Evolutionary conservation across 1,284 basidiomycete genomes (phyloP).

Genomic region (Tilletiaria anomala): DNA sequence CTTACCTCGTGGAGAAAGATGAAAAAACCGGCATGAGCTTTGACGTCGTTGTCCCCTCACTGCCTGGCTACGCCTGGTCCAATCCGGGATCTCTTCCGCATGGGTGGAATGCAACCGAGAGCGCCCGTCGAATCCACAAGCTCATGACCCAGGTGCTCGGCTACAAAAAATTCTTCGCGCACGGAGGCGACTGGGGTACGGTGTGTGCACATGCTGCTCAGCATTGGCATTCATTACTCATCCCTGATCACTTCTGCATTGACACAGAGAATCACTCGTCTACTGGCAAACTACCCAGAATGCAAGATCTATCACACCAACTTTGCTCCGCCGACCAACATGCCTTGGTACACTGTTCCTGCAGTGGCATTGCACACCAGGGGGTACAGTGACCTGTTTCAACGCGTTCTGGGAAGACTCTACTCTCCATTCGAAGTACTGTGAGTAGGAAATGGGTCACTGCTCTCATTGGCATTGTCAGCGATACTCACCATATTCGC

Average conservation of each 20-base stretch:
- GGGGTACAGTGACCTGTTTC: too few species aligned
- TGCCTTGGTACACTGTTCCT: slow-evolving; percentile 10
- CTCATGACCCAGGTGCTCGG: slow-evolving; percentile 22
- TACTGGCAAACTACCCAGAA: slow-evolving; percentile 11
- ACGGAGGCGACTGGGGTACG: slow-evolving; percentile 28
- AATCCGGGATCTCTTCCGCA: too few species aligned
- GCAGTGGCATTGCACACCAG: too few species aligned
- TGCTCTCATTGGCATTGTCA: too few species aligned
- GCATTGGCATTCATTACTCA: too few species aligned
- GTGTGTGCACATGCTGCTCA: too few species aligned
- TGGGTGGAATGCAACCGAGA: slow-evolving; percentile 15
- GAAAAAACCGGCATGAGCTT: slow-evolving; percentile 13
- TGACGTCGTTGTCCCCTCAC: slow-evolving; percentile 25
- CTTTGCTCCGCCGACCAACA: slow-evolving; percentile 10
- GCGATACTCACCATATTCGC: neutral
- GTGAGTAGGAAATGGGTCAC: too few species aligned
- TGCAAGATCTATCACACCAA: slow-evolving; percentile 24
- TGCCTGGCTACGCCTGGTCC: slow-evolving; percentile 22
- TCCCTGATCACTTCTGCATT: too few species aligned
- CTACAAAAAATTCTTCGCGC: slow-evolving; percentile 17
- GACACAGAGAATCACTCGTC: too few species aligned
- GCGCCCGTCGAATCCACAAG: slow-evolving; percentile 15
- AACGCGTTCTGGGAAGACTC: too few species aligned
- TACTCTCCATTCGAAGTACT: too few species aligned
- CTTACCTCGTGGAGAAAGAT: slow-evolving; percentile 5